Base-by-base conservation (phyloP, 805 yeast genomes). In the Schizosaccharomyces octosporus region DNA sequence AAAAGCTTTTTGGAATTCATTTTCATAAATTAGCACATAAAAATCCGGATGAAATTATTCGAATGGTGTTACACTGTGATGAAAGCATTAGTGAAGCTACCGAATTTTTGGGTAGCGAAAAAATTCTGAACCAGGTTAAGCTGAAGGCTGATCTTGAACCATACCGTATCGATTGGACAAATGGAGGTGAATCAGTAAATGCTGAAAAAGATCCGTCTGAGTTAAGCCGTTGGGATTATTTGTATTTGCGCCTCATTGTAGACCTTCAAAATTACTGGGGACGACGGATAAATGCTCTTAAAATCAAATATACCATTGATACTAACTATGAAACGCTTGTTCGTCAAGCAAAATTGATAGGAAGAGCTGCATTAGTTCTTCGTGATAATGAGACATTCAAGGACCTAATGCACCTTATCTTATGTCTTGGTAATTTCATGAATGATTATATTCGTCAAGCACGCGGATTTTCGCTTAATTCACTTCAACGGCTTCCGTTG, bases 371-470 rank as follows among this genome's bases (percentile, higher is more conserved):
- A 54, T 78, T 78, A 51, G 76, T 82, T 55, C 76, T 90, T 48
- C 79, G 79, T 64, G 75, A 77, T 31, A 86, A 95, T 0, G 79
- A 78, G 19, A 80, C 81, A 61, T 76, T 94, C 68, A 79, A 81
- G 64, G 78, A 80, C 62, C 81, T 93, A 17, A 78, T 94, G 67
- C 88, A 86, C 62, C 81, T 93, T 59, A 90, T 93, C 64, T 75
- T 89, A 64, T 83, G 89, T 3, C 93, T 93, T 60, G 99, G 98
- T 63, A 93, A 93, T 70, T 90, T 83, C 70, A 93, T 93, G 98
- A 93, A 94, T 70, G 95, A 88, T 67, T 75, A 81, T n/a, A 76
- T 87, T 1, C 89, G 88, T 67, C 95, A 88, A 70, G 97, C 97
- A 0, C 78, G 80, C 65, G 99, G 99, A 2, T 94, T 94, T 76